Evolutionary conservation across 768 basidiomycete species (phyloP).

Genomic region (Pulveroboletus sp.): DNA sequence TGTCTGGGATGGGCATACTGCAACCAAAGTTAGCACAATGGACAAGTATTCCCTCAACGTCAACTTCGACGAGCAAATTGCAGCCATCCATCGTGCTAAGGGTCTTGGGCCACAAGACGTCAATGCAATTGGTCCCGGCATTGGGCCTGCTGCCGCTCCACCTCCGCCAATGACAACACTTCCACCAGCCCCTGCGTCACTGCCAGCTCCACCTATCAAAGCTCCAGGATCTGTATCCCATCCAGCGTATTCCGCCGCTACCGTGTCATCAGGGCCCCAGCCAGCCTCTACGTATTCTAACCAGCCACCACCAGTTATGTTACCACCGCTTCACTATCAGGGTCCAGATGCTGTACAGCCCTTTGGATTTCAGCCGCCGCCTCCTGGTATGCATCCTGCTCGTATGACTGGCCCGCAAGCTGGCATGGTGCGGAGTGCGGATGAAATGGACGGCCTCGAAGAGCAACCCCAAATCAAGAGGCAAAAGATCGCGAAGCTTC

Average conservation of each 20-base stretch:
- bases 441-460: slow-evolving; percentile 75
- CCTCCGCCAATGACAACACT: slow-evolving; percentile 59
- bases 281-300: slow-evolving; percentile 70
- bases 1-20: slow-evolving; percentile 98
- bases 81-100: slow-evolving; percentile 90
- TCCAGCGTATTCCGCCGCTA: slow-evolving; percentile 75
- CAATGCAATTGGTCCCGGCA: slow-evolving; percentile 83
- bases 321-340: slow-evolving; percentile 83
- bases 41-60: slow-evolving; percentile 92
- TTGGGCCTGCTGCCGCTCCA: slow-evolving; percentile 76
- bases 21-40: slow-evolving; percentile 86
- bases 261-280: slow-evolving; percentile 88
- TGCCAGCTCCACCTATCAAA: slow-evolving; percentile 66
- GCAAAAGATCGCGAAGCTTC: slow-evolving; percentile 81
- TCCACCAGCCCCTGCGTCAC: slow-evolving; percentile 67
- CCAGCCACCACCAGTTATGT: slow-evolving; percentile 70
- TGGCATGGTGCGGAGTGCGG: slow-evolving; percentile 76
- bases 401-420: slow-evolving; percentile 59
- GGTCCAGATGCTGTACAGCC: slow-evolving; percentile 73
- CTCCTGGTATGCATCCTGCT: slow-evolving; percentile 67
- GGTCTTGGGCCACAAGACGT: slow-evolving; percentile 82
- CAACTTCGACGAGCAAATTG: slow-evolving; percentile 98
- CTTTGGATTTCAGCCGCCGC: slow-evolving; percentile 74
- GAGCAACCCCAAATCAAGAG: slow-evolving; percentile 83
- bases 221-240: slow-evolving; percentile 36